A percentile compares a stretch with the other conserved stretches of the same genome.
Conservation (phyloP, 176 grass and related monocot genomes). For the Cenchrus purpureus region DNA sequence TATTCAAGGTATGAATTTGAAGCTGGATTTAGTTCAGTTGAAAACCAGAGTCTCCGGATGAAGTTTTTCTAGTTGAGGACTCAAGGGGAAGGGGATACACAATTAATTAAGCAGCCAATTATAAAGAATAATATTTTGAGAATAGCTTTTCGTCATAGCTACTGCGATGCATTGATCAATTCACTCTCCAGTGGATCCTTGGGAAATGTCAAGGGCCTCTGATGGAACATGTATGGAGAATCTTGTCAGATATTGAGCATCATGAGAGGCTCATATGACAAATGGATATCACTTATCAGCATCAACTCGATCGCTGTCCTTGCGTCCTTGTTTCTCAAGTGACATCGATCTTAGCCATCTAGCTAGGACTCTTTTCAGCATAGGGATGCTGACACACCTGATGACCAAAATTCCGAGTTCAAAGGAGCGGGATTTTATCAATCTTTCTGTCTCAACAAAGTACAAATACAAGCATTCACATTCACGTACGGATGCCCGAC, state of each 20-base stretch:
- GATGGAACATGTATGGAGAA: background rate
- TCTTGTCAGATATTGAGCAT: constrained; percentile 2
- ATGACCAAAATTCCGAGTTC: background rate
- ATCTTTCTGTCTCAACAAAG: background rate
- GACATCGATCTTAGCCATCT: constrained; percentile 26
- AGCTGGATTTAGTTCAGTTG: background rate
- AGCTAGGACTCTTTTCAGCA: background rate
- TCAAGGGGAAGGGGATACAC: background rate
- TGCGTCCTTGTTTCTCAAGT: background rate
- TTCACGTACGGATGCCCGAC: no score
- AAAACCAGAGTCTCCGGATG: no score
- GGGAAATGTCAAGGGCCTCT: background rate
- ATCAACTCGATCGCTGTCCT: constrained; percentile 2
- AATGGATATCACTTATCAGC: background rate
- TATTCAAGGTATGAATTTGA: background rate
- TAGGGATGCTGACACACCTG: background rate
- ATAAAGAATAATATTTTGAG: background rate
- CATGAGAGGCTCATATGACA: background rate
- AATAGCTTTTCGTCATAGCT: background rate
- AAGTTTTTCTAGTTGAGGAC: no score
- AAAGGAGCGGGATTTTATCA: background rate
- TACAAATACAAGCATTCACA: background rate
- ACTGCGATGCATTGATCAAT: background rate
- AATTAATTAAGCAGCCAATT: background rate
- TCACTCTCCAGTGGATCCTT: background rate